A percentile compares a stretch with the other conserved stretches of the same genome.
phyloP scores from a whole-genome alignment of 768 basidiomycete genomes.

The Termitomyces sp. region DNA sequence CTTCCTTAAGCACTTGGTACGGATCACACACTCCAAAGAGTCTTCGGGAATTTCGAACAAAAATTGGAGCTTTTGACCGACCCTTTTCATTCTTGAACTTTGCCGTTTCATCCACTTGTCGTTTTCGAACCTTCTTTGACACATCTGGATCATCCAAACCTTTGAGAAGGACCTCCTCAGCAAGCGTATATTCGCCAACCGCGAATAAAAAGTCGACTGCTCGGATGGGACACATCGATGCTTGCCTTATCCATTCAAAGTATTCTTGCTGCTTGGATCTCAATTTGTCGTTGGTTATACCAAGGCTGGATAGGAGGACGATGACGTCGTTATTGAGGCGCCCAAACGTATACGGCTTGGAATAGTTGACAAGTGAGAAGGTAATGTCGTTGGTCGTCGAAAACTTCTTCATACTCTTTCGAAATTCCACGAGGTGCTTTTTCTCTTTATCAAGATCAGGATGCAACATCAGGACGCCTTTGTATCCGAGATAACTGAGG shows the following conservation, averaged over 20 bases:
- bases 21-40: constrained; percentile 69
- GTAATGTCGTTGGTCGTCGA: constrained; percentile 47
- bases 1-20: constrained; percentile 53
- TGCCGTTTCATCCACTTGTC: constrained; percentile 45
- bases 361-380: constrained; percentile 63
- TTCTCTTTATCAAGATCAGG: constrained; percentile 47
- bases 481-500: constrained; percentile 60
- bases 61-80: constrained; percentile 50
- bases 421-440: constrained; percentile 46
- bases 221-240: constrained; percentile 37
- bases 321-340: constrained; percentile 69
- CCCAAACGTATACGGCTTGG: constrained; percentile 58
- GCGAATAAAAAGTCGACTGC: constrained; percentile 56
- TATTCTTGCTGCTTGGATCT: constrained; percentile 52
- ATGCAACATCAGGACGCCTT: constrained; percentile 66
- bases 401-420: constrained; percentile 71
- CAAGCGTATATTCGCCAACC: constrained; percentile 39
- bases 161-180: constrained; percentile 47
- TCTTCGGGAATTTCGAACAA: constrained; percentile 55
- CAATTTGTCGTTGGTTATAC: constrained; percentile 48
- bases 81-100: constrained; percentile 45
- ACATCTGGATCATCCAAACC: constrained; percentile 44
- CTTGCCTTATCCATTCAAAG: constrained; percentile 50
- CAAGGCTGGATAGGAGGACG: constrained; percentile 58
- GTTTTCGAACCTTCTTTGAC: constrained; percentile 30